Conservation (phyloP, 768 basidiomycete species). For the Tephrocybe sp. region DNA sequence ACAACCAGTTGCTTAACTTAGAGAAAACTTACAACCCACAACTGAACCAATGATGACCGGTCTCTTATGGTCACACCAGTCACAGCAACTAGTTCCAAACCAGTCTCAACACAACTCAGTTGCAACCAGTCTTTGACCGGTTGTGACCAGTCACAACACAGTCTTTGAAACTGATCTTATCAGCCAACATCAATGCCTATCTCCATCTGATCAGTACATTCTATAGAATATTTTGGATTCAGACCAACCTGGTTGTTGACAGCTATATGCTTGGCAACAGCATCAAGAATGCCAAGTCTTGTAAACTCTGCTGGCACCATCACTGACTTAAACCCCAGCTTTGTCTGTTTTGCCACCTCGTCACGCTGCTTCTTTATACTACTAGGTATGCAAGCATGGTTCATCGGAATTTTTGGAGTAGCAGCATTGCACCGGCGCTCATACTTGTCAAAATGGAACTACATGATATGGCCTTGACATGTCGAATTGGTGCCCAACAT, state of each 20-base stretch:
- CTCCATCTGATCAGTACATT: neutral
- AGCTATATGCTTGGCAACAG: neutral
- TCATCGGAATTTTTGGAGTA: no score
- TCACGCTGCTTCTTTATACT: neutral
- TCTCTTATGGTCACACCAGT: no score
- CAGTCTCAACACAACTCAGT: no score
- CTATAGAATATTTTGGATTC: neutral
- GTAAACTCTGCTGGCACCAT: neutral
- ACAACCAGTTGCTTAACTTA: no score
- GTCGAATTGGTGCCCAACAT: neutral
- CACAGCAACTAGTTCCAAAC: no score
- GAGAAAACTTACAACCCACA: no score
- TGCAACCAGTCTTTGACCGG: no score
- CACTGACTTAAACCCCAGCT: neutral
- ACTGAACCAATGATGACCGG: no score
- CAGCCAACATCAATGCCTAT: no score
- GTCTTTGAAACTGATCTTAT: neutral
- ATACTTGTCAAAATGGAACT: no score
- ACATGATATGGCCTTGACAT: neutral
- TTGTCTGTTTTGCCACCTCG: neutral
- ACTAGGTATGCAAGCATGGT: neutral
- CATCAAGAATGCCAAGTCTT: neutral
- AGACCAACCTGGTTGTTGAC: conserved; percentile 2
- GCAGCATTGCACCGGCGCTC: no score
- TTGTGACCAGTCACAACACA: neutral